phyloP scores from a whole-genome alignment of 331 rosid species.

The Pyrus hybrid region DNA sequence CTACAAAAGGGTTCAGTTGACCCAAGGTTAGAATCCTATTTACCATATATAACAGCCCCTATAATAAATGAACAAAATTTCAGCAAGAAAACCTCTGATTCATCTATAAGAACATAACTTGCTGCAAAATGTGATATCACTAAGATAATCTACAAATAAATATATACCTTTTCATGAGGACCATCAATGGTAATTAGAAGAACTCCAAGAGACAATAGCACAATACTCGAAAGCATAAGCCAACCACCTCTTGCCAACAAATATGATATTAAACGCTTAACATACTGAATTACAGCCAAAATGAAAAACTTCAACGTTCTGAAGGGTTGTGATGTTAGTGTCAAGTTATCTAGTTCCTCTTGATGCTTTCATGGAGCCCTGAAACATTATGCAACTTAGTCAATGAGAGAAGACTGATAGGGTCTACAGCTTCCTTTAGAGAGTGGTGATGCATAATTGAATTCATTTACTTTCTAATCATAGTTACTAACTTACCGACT shows the following conservation, averaged over 20 bases:
- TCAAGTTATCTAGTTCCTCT: slow-evolving; percentile 66
- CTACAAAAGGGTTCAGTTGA: background rate
- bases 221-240: slow-evolving; percentile 66
- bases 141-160: slow-evolving; percentile 4
- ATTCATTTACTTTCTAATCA: background rate
- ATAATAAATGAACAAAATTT: background rate
- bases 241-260: slow-evolving; percentile 83
- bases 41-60: background rate
- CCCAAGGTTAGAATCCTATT: background rate
- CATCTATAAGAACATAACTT: background rate
- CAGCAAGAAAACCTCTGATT: background rate
- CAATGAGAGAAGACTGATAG: background rate
- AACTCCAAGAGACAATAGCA: slow-evolving; percentile 45
- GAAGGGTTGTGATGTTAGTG: slow-evolving; percentile 63
- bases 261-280: slow-evolving; percentile 43
- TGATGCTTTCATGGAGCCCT: slow-evolving; percentile 49
- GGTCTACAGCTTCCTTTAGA: slow-evolving; percentile 6
- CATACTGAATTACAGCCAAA: slow-evolving; percentile 58
- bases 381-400: slow-evolving; percentile 25
- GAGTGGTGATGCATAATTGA: background rate
- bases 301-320: slow-evolving; percentile 68
- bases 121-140: slow-evolving; percentile 7
- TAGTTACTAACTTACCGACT: background rate
- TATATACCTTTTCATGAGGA: slow-evolving; percentile 66
- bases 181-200: slow-evolving; percentile 59